Percentiles rank a stretch among this genome's conserved stretches.
Evolutionary conservation across 352 stramenopile species (phyloP).

Genomic region (Pythium brassicae): DNA sequence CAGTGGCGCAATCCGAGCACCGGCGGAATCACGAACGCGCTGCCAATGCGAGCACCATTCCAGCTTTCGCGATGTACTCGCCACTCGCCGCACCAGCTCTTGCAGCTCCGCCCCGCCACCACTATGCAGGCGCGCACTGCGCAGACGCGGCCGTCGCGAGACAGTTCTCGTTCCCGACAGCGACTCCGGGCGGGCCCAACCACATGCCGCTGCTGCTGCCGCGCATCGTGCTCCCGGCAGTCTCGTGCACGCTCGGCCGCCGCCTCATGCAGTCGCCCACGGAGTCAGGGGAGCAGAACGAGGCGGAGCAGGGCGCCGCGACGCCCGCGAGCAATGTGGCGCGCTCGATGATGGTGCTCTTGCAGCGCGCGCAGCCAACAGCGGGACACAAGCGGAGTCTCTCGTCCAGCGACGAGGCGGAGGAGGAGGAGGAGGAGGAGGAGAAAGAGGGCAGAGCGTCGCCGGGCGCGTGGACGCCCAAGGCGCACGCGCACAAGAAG

Average conservation of each 20-base stretch:
- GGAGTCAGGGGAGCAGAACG: too few relatives aligned
- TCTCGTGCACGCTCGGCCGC: too few relatives aligned
- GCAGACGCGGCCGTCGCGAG: not conserved
- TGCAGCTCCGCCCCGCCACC: not conserved
- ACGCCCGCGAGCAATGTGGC: not conserved
- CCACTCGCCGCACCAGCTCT: not conserved
- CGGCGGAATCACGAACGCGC: too few relatives aligned
- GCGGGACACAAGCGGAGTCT: not conserved
- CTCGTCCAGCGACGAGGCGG: not conserved
- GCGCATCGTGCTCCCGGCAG: not conserved
- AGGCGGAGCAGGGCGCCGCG: not conserved
- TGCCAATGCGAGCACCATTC: too few relatives aligned
- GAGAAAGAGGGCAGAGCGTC: not conserved
- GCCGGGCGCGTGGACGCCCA: not conserved
- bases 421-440: not conserved
- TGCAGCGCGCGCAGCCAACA: not conserved
- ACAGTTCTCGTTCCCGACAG: not conserved
- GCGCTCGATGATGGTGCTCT: not conserved
- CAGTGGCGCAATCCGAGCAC: too few relatives aligned
- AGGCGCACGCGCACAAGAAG: slow-evolving; percentile 19
- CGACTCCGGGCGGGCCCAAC: not conserved
- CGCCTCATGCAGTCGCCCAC: not conserved
- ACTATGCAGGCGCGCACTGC: not conserved
- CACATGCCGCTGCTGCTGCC: not conserved
- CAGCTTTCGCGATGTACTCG: not conserved